Percentiles rank a stretch among this genome's conserved stretches.
phyloP scores from a whole-genome alignment of 2,329 filamentous ascomycete genomes.

The Davidsoniella australis region DNA sequence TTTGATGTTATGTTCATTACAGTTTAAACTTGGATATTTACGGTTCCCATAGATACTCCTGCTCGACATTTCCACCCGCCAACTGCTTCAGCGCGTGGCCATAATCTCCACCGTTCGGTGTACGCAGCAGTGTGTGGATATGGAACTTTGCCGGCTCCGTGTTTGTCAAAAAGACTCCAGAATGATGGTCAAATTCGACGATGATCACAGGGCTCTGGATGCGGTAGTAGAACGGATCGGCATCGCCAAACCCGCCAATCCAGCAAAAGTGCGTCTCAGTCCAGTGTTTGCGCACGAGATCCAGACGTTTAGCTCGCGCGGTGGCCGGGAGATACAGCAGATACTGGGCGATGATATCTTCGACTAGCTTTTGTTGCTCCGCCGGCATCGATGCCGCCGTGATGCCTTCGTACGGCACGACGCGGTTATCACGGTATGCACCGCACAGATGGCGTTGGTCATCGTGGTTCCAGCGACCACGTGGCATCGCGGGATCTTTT shows the following conservation, averaged over 20 bases:
- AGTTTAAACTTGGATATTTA: neutral
- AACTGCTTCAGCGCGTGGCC: conserved; percentile 34
- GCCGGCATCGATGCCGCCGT: conserved; percentile 30
- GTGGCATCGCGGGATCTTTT: conserved; percentile 47
- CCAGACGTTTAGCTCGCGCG: conserved; percentile 37
- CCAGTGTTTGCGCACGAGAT: conserved; percentile 36
- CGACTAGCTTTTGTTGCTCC: conserved; percentile 36
- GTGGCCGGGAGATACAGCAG: conserved; percentile 46
- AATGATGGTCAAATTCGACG: conserved; percentile 66
- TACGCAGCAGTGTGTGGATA: conserved; percentile 56
- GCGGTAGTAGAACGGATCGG: conserved; percentile 61
- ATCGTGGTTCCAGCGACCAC: conserved; percentile 60
- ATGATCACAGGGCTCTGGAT: conserved; percentile 61
- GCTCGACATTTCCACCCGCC: conserved; percentile 20
- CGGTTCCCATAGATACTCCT: conserved; percentile 26
- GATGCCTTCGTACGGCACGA: conserved; percentile 59
- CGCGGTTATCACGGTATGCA: conserved; percentile 60
- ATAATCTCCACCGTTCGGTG: conserved; percentile 63
- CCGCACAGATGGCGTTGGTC: conserved; percentile 66
- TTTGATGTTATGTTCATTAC: neutral
- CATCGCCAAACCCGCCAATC: conserved; percentile 52
- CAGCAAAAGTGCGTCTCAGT: conserved; percentile 64
- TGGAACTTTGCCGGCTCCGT: conserved; percentile 60
- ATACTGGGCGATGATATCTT: conserved; percentile 44
- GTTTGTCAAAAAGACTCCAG: conserved; percentile 60